Conservation (phyloP, 768 basidiomycete species). For the Termitomyces sp. region DNA sequence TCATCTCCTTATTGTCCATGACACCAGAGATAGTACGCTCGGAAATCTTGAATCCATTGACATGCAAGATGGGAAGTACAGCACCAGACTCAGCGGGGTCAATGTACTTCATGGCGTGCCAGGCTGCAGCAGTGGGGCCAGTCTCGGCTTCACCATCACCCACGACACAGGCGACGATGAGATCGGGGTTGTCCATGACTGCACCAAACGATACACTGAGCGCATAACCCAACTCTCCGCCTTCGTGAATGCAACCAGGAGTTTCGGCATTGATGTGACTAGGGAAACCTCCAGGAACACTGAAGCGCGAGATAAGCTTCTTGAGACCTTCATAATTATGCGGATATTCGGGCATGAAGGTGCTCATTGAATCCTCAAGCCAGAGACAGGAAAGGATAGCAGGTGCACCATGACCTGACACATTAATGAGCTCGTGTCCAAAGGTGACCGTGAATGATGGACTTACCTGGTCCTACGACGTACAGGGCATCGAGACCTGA, state of each 20-base stretch:
- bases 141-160: conserved; percentile 89
- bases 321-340: conserved; percentile 57
- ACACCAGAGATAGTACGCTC: conserved; percentile 87
- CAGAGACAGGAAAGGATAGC: conserved; percentile 83
- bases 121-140: conserved; percentile 75
- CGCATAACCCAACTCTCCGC: conserved; percentile 88
- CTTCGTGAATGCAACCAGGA: conserved; percentile 90
- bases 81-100: conserved; percentile 89
- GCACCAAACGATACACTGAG: conserved; percentile 84
- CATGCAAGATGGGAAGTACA: conserved; percentile 86
- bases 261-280: conserved; percentile 81
- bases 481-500: conserved; percentile 63
- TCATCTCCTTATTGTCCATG: conserved; percentile 87
- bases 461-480: conserved; percentile 73
- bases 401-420: conserved; percentile 76
- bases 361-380: conserved; percentile 72
- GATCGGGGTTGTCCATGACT: conserved; percentile 88
- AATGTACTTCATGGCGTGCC: conserved; percentile 88
- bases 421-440: neutral
- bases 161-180: conserved; percentile 77
- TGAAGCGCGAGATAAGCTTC: conserved; percentile 72
- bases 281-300: conserved; percentile 81
- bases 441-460: neutral
- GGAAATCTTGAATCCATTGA: conserved; percentile 89
- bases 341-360: conserved; percentile 55